Percentiles rank a stretch among this genome's conserved stretches.
These are phyloP conservation scores for Pichia sp. DNA, from an alignment of 1,139 yeast genomes.

Conservation along the genomic window DNA sequence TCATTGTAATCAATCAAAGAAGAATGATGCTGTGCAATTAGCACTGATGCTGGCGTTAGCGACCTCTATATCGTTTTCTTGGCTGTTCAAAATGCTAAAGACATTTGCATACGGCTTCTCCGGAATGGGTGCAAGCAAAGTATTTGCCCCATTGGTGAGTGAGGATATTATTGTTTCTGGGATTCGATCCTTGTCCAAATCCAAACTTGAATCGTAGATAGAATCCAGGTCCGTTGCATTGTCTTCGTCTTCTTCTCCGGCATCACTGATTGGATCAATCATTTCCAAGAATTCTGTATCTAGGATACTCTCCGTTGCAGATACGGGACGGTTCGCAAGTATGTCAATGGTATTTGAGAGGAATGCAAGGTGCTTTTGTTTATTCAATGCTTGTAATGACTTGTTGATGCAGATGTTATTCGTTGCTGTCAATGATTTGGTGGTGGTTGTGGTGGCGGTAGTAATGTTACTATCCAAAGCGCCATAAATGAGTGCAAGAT, in stretches of 20 bases:
- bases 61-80: too few relatives aligned
- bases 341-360: neutral
- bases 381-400: neutral
- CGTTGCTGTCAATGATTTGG: too few relatives aligned
- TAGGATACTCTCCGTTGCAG: too few relatives aligned
- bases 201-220: conserved; percentile 5
- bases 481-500: conserved; percentile 15
- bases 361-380: neutral
- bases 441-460: neutral
- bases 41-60: too few relatives aligned
- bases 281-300: too few relatives aligned
- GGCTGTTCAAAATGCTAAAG: neutral
- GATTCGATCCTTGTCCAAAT: conserved; percentile 2
- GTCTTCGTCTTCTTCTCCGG: neutral
- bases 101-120: conserved; percentile 1
- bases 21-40: too few relatives aligned
- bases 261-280: neutral
- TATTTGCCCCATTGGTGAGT: neutral
- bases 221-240: neutral
- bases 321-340: neutral
- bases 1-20: too few relatives aligned
- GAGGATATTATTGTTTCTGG: conserved; percentile 3
- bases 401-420: too few relatives aligned
- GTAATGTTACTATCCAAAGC: neutral
- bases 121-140: neutral